Evolutionary conservation across 2,329 filamentous ascomycete species (phyloP), one percentile per base, ranked within the genome.

Genomic region (Periglandula ipomoeae): DNA sequence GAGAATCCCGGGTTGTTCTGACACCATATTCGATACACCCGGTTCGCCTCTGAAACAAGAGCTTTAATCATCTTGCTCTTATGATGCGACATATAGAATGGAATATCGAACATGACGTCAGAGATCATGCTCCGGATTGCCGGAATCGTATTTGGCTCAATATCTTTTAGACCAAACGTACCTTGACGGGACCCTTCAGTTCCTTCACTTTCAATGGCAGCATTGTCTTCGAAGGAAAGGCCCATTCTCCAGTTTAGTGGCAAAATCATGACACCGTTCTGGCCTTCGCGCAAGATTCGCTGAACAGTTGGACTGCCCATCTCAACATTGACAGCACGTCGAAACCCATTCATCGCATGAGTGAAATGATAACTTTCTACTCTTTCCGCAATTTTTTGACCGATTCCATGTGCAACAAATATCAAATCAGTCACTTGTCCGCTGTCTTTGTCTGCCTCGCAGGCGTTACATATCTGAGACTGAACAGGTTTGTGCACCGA

Each of bases 291-390:
- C 17, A 96, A 73, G 47, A 89, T 78, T 0, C 80, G 75, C 62
- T 83, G 87, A n/a, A 96, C 84, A 8, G 76, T 73, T 3, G 85
- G 80, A 30, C 77, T 87, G 26, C 80, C 79, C 35, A 95, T 75
- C 61, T 98, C 90, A 44, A 90, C 73, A 56, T 95, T 95, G 49
- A 97, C 79, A 19, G 88, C 82, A 51, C 90, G 79, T 11, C 93
- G 82, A 57, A 98, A 93, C 0, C 84, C 80, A 60, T 95, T 97
- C 62, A 97, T 91, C 5, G 89, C 87, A 64, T 97, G 91, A 0
- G 93, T 98, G 59, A 98, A 98, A 64, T 97, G 89, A 59, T 90
- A 98, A 58, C 89, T 95, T 65, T 97, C 91, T 52, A 97, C 88
- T 11, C 90, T 78, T 63, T 98, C 89, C 0, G 90, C 94, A 44